A percentile compares a stretch with the other conserved stretches of the same genome.
Evolutionary conservation across 805 yeast genomes (phyloP).

Genomic region (Ogataea nonfermentans): DNA sequence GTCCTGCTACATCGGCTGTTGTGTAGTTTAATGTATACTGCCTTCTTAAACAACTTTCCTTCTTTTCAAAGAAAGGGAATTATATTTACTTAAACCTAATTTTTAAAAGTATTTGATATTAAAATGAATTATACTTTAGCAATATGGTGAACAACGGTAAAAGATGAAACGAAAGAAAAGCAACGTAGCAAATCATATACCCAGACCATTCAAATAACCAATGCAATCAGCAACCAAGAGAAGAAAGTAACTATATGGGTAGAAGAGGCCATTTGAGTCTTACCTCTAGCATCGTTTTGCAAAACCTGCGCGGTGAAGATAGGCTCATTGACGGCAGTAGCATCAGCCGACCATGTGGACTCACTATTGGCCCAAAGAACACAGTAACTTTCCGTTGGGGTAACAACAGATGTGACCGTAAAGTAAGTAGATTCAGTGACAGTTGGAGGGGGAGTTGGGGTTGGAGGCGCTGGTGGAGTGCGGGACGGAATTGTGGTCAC

Average conservation of each 20-base stretch:
- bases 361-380: slow-evolving; percentile 5
- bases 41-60: too few relatives aligned
- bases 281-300: slow-evolving; percentile 1
- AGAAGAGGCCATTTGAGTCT: background rate
- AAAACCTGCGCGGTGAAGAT: background rate
- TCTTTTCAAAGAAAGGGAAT: too few relatives aligned
- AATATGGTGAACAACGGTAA: too few relatives aligned
- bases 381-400: slow-evolving; percentile 5
- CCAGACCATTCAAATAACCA: background rate
- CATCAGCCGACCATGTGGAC: slow-evolving; percentile 1
- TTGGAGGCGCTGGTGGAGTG: slow-evolving; percentile 1
- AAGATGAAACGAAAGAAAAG: background rate
- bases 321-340: slow-evolving; percentile 3
- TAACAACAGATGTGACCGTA: slow-evolving; percentile 10
- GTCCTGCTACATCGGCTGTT: too few relatives aligned
- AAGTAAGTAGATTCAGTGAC: slow-evolving; percentile 5
- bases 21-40: too few relatives aligned
- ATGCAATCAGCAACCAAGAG: slow-evolving; percentile 1
- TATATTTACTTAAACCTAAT: too few relatives aligned
- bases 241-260: background rate
- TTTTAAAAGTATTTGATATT: too few relatives aligned
- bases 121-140: background rate
- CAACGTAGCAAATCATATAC: background rate
- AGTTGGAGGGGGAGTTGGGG: slow-evolving; percentile 1
- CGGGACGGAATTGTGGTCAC: slow-evolving; percentile 3